Base-by-base conservation (phyloP, 2,329 filamentous ascomycete species). In the Ophiocordyceps robertsii region DNA sequence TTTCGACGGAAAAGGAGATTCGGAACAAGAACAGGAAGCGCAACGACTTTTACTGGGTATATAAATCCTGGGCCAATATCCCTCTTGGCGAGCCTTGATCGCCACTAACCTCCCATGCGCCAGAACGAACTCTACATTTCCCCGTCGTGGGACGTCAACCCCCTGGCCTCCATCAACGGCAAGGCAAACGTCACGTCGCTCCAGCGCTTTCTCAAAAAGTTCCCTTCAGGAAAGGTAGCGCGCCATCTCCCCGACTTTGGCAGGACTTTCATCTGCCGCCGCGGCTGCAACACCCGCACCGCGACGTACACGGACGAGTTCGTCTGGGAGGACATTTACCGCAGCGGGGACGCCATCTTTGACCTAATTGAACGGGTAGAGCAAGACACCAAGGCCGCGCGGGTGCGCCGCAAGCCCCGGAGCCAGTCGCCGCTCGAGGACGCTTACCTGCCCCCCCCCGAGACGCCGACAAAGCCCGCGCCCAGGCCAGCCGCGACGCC, bases 241-340 rank as follows among this genome's bases (percentile, higher is more conserved):
- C 80, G 81, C 46, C 78, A 71, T 39, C 79, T 84, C 2, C 75
- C 75, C 41, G 83, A 89, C 51, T 80, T 77, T 56, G 87, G 85
- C 49, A 95, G 93, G 62, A 79, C 84, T 16, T 96, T 96, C 54
- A 65, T 96, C 39, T 96, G 92, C 56, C 80, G 89, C 41, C 73
- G 90, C 58, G 92, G 87, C 19, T 93, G 89, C 55, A 94, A 93
- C 56, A 84, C 85, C 12, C 72, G 88, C 45, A 94, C 89, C 21
- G 83, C 87, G 17, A 88, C 80, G 19, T 98, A 96, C 58, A 95
- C 90, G 0, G 79, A 92, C 13, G 88, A 95, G 53, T 95, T 98
- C 50, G 60, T 75, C 2, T 98, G 92, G 92, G 88, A 95, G 56
- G 78, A 95, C 37, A 64, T 93, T 2, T 94, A 86, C 52, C 69